Evolutionary conservation across 345 rosid genomes (phyloP).

Genomic region (Jatropha curcas): DNA sequence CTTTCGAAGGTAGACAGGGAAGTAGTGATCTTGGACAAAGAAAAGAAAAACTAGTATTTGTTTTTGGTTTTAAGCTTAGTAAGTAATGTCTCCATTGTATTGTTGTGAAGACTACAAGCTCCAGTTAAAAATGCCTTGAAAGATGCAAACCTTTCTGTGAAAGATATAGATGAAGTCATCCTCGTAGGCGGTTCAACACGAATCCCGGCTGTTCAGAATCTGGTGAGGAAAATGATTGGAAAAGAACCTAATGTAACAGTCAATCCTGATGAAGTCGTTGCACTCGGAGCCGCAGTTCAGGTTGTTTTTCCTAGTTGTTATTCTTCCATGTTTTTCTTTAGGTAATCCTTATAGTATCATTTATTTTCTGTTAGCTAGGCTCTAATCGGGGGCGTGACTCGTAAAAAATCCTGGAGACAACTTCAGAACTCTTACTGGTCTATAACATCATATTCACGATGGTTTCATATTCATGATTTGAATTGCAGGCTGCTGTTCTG

Average conservation of each 20-base stretch:
- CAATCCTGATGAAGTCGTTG: constrained; percentile 96
- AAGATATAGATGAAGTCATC: constrained; percentile 85
- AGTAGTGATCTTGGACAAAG: no score
- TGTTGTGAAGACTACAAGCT: constrained; percentile 54
- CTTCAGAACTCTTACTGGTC: no score
- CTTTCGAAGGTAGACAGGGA: no score
- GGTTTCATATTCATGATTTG: no score
- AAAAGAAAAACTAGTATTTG: no score
- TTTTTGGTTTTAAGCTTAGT: no score
- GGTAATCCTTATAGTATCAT: no score
- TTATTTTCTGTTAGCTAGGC: no score
- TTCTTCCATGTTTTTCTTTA: not conserved
- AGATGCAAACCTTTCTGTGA: constrained; percentile 81
- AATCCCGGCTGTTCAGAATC: constrained; percentile 87
- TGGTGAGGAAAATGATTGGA: constrained; percentile 78
- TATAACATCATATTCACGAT: no score
- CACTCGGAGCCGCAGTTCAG: constrained; percentile 97
- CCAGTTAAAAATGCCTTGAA: constrained; percentile 81
- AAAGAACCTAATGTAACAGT: constrained; percentile 95
- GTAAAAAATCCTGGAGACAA: no score
- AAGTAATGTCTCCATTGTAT: no score
- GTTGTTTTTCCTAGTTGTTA: constrained; percentile 28
- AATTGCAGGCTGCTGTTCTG: constrained; percentile 75
- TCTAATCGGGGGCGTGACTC: no score
- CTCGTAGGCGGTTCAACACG: constrained; percentile 98